Evolutionary conservation across 1,139 yeast species (phyloP).

Genomic region (Hansenula sp.): DNA sequence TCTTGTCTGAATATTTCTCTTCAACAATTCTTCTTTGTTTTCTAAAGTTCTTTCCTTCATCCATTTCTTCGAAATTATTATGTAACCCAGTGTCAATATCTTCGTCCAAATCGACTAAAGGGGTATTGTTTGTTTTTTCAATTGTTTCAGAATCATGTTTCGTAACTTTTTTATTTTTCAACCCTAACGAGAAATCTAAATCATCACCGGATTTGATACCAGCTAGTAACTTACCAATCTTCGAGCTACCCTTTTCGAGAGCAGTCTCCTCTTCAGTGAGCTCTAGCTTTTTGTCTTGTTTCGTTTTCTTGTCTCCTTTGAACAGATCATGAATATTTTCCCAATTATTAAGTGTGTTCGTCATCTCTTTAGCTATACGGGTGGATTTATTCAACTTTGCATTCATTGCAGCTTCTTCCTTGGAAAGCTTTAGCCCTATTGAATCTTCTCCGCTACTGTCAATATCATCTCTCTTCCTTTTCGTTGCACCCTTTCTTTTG

Average conservation of each 20-base stretch:
- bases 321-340: background rate
- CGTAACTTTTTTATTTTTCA: slow-evolving; percentile 5
- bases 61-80: slow-evolving; percentile 14
- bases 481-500: no score
- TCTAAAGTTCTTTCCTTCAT: slow-evolving; percentile 12
- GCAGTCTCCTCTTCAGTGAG: slow-evolving; percentile 4
- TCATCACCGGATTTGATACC: background rate
- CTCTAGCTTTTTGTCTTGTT: background rate
- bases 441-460: no score
- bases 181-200: background rate
- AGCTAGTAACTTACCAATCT: background rate
- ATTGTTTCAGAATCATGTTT: background rate
- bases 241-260: background rate
- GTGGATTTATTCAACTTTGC: no score
- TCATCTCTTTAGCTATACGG: no score
- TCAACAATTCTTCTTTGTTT: slow-evolving; percentile 10
- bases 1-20: slow-evolving; percentile 12
- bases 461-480: no score
- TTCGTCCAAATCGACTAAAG: slow-evolving; percentile 8
- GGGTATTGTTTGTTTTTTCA: background rate
- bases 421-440: no score
- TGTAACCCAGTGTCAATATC: slow-evolving; percentile 10
- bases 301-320: background rate
- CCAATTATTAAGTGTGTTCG: no score
- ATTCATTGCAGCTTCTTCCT: no score